phyloP scores from a whole-genome alignment of 345 rosid species.

The Bruguiera gymnorhiza region DNA sequence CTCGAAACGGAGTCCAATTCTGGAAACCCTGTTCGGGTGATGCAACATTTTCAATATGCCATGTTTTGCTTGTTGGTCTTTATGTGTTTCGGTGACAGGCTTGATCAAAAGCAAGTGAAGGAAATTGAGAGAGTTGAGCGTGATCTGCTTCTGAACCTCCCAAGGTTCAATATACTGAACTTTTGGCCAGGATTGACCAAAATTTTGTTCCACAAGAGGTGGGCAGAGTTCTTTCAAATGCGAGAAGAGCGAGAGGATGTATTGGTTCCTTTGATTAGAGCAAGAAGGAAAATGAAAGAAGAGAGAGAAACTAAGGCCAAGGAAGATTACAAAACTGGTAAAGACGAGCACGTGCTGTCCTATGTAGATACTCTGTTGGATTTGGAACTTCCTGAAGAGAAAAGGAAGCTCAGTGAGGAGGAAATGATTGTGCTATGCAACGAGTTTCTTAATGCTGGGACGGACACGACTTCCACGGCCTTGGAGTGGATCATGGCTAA shows the following conservation, averaged over 20 bases:
- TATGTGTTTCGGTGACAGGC: constrained; percentile 25
- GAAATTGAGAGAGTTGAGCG: constrained; percentile 17
- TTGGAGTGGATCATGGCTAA: constrained; percentile 25
- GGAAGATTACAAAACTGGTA: neutral
- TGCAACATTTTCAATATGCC: too few relatives aligned
- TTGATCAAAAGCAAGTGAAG: constrained; percentile 10
- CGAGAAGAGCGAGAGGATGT: constrained; percentile 1
- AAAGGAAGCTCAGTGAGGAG: constrained; percentile 13
- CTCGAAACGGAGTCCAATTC: too few relatives aligned
- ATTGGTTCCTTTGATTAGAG: constrained; percentile 14
- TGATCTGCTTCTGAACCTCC: neutral
- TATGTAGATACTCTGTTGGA: constrained; percentile 22
- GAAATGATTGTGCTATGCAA: constrained; percentile 9
- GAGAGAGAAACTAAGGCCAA: neutral
- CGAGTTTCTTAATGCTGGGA: constrained; percentile 17
- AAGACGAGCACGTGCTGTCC: neutral
- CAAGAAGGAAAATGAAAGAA: constrained; percentile 8
- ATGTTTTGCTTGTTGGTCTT: constrained; percentile 19
- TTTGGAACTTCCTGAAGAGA: constrained; percentile 18
- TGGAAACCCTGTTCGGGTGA: too few relatives aligned
- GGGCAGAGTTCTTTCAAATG: constrained; percentile 16
- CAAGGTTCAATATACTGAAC: constrained; percentile 5
- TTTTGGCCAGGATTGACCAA: constrained; percentile 8
- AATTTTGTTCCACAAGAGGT: constrained; percentile 10
- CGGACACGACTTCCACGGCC: constrained; percentile 16